phyloP scores from a whole-genome alignment of 495 filamentous ascomycete species.

The Hypoxylon fuscum region DNA sequence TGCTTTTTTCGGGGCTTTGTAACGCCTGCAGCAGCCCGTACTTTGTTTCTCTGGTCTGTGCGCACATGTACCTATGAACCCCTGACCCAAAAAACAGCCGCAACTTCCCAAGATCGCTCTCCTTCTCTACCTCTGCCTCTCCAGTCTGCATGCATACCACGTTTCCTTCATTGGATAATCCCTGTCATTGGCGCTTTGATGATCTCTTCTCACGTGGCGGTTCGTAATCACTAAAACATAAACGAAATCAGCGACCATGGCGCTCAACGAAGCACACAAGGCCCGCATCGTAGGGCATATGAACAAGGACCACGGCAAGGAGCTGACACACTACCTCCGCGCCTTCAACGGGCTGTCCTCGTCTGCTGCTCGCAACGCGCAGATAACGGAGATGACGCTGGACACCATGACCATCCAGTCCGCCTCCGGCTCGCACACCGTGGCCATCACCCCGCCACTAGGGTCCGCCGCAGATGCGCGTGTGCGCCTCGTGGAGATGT shows the following conservation, averaged over 20 bases:
- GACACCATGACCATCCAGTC: conserved; percentile 62
- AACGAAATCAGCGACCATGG: no score
- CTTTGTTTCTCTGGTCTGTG: no score
- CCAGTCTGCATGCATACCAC: no score
- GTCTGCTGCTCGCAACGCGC: conserved; percentile 56
- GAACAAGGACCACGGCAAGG: conserved; percentile 77
- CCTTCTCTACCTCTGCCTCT: no score
- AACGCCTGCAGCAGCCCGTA: no score
- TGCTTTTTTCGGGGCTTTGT: no score
- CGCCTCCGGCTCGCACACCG: conserved; percentile 49
- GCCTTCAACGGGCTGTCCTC: conserved; percentile 65
- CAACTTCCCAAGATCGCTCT: no score
- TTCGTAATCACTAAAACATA: neutral
- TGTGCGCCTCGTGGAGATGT: conserved; percentile 71
- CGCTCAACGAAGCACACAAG: conserved; percentile 54
- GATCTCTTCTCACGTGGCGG: no score
- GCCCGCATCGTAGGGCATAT: conserved; percentile 78
- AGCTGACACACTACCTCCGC: conserved; percentile 72
- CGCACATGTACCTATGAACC: no score
- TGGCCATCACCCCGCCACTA: conserved; percentile 70
- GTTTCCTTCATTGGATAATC: neutral
- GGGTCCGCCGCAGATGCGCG: conserved; percentile 66
- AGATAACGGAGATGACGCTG: conserved; percentile 68
- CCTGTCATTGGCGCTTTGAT: neutral
- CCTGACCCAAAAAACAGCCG: no score